These are phyloP conservation scores for Ailanthus altissimus DNA, from an alignment of 345 rosid genomes.

Conservation along the genomic window DNA sequence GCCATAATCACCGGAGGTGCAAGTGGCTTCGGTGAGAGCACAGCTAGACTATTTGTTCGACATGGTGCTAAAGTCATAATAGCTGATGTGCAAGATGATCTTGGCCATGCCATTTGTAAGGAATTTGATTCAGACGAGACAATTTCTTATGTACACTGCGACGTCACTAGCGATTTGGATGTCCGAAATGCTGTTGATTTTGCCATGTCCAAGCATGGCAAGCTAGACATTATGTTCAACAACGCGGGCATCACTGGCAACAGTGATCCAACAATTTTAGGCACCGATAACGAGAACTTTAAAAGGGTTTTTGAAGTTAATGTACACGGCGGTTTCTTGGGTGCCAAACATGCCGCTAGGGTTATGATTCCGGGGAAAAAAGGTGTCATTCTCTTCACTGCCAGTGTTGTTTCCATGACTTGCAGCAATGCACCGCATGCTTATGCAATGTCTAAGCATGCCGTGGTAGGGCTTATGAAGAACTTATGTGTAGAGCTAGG, in stretches of 20 bases:
- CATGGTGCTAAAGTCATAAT: conserved; percentile 1
- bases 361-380: conserved; percentile 17
- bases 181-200: conserved; percentile 15
- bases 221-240: conserved; percentile 28
- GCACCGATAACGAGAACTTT: conserved; percentile 4
- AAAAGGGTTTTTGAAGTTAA: conserved; percentile 21
- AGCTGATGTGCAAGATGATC: conserved; percentile 10
- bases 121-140: neutral
- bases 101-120: neutral
- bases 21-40: too few species aligned
- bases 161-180: conserved; percentile 3
- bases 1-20: too few species aligned
- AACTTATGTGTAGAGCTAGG: conserved; percentile 28
- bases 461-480: conserved; percentile 26
- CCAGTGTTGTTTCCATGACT: neutral
- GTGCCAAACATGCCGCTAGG: conserved; percentile 27
- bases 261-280: neutral
- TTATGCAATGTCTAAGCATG: conserved; percentile 25
- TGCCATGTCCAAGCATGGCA: conserved; percentile 20
- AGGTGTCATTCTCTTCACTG: conserved; percentile 17
- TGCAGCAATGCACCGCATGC: neutral
- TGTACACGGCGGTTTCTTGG: conserved; percentile 15
- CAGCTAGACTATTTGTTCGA: too few species aligned
- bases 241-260: conserved; percentile 17
- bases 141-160: conserved; percentile 3